Evolutionary conservation across 1,139 yeast species (phyloP).

Genomic region (Insectozyma bohioensis): DNA sequence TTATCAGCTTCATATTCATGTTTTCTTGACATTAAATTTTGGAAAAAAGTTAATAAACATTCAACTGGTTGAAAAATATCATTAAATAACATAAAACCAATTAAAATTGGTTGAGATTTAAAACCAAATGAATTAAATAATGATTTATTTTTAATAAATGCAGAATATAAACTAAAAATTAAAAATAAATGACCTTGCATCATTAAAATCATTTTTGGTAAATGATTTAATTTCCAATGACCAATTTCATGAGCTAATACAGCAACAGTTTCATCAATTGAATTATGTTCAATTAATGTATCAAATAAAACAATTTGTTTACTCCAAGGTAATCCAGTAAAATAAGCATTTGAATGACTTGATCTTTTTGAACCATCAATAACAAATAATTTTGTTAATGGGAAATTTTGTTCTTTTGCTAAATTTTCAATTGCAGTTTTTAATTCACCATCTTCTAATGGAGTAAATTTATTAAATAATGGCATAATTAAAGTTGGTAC

Average conservation of each 20-base stretch:
- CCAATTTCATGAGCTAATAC: constrained; percentile 97
- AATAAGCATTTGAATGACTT: constrained; percentile 94
- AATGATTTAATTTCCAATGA: constrained; percentile 91
- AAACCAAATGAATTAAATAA: constrained; percentile 82
- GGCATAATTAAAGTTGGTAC: constrained; percentile 88
- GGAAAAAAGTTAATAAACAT: constrained; percentile 60
- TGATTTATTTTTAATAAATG: constrained; percentile 75
- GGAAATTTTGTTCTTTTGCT: constrained; percentile 77
- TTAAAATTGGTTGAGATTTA: constrained; percentile 59
- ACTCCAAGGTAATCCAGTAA: constrained; percentile 94
- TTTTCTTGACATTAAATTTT: constrained; percentile 73
- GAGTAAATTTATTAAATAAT: constrained; percentile 84
- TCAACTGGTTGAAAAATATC: constrained; percentile 80
- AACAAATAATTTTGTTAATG: constrained; percentile 79
- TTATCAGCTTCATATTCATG: constrained; percentile 93
- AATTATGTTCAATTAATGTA: constrained; percentile 78
- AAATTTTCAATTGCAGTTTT: constrained; percentile 77
- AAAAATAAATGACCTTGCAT: constrained; percentile 64
- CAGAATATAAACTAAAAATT: constrained; percentile 71
- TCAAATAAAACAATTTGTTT: constrained; percentile 93
- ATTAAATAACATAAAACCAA: constrained; percentile 76
- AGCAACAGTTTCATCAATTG: constrained; percentile 82
- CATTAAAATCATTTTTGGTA: constrained; percentile 65
- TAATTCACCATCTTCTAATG: constrained; percentile 87
- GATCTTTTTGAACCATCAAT: constrained; percentile 96